Evolutionary conservation across 371 early-diverging fungal species (phyloP).

Genomic region (Chytridium lagenaria): DNA sequence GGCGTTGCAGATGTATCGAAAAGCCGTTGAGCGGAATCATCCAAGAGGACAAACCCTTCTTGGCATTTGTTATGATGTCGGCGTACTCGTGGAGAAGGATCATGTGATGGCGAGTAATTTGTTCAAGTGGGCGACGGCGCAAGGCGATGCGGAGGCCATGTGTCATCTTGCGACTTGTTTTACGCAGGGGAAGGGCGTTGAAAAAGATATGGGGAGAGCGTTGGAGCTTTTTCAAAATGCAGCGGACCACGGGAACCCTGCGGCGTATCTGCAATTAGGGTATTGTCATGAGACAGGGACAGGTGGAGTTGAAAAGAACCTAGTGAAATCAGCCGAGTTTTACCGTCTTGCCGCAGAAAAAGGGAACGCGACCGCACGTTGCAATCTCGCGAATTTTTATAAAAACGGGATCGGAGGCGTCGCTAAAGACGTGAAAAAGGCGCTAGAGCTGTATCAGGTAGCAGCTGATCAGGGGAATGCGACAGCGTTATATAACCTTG

Average conservation of each 20-base stretch:
- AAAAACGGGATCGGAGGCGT: conserved; percentile 34
- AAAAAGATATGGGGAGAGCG: neutral
- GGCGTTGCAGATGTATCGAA: conserved; percentile 33
- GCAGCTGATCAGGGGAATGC: conserved; percentile 36
- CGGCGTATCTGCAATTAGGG: neutral
- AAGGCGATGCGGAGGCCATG: conserved; percentile 6
- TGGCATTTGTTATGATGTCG: conserved; percentile 21
- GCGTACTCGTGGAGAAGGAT: neutral
- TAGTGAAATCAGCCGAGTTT: conserved; percentile 11
- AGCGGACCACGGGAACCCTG: neutral
- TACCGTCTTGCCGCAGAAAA: neutral
- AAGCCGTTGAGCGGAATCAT: conserved; percentile 31
- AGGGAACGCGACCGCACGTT: conserved; percentile 11
- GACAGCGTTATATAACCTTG: conserved; percentile 40
- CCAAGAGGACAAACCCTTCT: conserved; percentile 28
- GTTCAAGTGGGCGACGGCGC: neutral
- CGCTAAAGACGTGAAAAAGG: neutral
- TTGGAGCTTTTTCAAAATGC: neutral
- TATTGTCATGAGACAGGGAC: conserved; percentile 7
- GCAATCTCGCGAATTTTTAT: conserved; percentile 23
- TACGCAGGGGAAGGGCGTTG: neutral
- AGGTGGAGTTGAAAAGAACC: neutral
- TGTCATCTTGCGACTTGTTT: neutral
- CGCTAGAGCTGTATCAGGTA: conserved; percentile 37
- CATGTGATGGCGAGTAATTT: neutral